Evolutionary conservation across 164 flowering plant species (phyloP).

Genomic region (Tetracentron sinense): DNA sequence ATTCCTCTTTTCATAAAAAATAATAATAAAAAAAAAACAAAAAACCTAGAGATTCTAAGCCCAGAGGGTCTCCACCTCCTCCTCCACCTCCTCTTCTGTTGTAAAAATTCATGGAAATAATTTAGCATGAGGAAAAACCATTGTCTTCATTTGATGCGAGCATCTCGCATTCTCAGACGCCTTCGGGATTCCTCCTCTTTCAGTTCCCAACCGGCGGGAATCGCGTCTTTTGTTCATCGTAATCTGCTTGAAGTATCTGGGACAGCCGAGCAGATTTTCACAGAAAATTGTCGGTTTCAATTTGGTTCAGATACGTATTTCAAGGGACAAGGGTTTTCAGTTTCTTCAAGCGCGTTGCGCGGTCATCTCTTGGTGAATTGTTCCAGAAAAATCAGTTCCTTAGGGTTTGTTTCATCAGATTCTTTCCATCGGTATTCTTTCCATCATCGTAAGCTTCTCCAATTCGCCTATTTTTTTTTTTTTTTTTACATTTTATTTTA

Average conservation of each 20-base stretch:
- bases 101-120: not conserved
- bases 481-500: not conserved
- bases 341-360: not conserved
- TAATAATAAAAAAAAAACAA: no score
- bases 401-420: conserved; percentile 5
- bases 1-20: no score
- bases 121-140: conserved; percentile 1
- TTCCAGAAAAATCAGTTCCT: not conserved
- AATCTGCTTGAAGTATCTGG: not conserved
- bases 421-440: conserved; percentile 1
- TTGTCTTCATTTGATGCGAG: conserved; percentile 19
- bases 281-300: no score
- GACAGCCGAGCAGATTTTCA: not conserved
- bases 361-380: conserved; percentile 1
- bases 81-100: no score
- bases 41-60: not conserved
- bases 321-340: not conserved
- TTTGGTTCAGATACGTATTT: not conserved
- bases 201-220: conserved; percentile 1
- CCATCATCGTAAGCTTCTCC: conserved; percentile 16
- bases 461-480: not conserved
- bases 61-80: not conserved
- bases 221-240: not conserved
- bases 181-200: conserved; percentile 19
- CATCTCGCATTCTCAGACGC: conserved; percentile 20